phyloP scores from a whole-genome alignment of 371 early-diverging fungal species.

The Mortierella sp. region DNA sequence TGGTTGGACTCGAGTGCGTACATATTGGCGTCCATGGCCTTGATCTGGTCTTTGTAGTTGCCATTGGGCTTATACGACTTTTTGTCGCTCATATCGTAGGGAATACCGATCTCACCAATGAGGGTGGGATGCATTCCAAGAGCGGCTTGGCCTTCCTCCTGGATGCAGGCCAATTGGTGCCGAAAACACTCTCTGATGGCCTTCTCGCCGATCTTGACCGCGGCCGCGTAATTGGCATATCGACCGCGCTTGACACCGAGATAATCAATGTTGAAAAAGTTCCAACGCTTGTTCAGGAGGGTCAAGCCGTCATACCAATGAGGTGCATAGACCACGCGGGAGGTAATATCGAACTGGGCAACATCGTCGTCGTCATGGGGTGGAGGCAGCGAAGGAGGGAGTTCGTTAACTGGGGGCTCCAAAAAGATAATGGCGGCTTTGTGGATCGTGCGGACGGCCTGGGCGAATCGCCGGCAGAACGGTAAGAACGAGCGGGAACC shows the following conservation, averaged over 20 bases:
- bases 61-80: slow-evolving; percentile 58
- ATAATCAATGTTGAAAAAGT: slow-evolving; percentile 75
- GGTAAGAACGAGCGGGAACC: slow-evolving; percentile 68
- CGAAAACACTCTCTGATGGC: slow-evolving; percentile 73
- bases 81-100: slow-evolving; percentile 74
- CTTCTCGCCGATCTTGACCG: slow-evolving; percentile 72
- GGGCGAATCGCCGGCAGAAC: slow-evolving; percentile 63
- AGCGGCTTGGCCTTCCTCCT: slow-evolving; percentile 64
- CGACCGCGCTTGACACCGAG: slow-evolving; percentile 77
- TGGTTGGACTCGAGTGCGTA: slow-evolving; percentile 75
- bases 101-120: slow-evolving; percentile 84
- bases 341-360: slow-evolving; percentile 53
- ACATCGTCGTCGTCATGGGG: slow-evolving; percentile 54
- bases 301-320: slow-evolving; percentile 87
- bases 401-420: slow-evolving; percentile 75
- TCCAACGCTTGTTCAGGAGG: slow-evolving; percentile 77
- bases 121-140: slow-evolving; percentile 70
- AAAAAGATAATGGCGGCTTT: slow-evolving; percentile 73
- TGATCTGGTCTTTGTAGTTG: slow-evolving; percentile 68
- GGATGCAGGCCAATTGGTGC: slow-evolving; percentile 68
- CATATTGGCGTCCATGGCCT: slow-evolving; percentile 79
- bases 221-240: slow-evolving; percentile 68
- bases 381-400: slow-evolving; percentile 68
- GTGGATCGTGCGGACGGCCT: slow-evolving; percentile 64
- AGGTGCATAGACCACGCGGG: slow-evolving; percentile 75